Percentiles rank a stretch among this genome's conserved stretches.
Conservation (phyloP, 1,139 yeast genomes). For the Nakaseomyces sp. region DNA sequence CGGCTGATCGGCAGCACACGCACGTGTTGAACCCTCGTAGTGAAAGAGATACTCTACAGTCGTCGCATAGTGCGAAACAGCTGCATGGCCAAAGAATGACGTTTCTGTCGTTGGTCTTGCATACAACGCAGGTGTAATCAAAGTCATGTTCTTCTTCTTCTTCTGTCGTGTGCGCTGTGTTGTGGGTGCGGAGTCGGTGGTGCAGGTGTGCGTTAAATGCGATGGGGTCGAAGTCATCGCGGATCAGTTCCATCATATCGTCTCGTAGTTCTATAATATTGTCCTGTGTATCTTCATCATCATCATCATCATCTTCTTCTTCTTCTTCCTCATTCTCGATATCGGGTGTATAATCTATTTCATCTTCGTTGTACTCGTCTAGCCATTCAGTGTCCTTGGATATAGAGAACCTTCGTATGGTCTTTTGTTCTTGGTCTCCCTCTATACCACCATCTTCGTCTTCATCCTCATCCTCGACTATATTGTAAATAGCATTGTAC, state of each 20-base stretch:
- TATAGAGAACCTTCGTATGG: background rate
- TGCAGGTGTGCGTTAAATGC: background rate
- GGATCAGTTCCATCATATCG: background rate
- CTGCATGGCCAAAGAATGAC: conserved; percentile 6
- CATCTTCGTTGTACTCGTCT: background rate
- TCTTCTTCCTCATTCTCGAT: background rate
- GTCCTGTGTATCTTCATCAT: background rate
- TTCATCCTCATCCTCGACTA: background rate
- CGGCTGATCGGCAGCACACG: conserved; percentile 4
- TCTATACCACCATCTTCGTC: background rate
- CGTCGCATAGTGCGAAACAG: conserved; percentile 6
- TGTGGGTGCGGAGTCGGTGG: background rate
- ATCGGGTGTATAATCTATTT: background rate
- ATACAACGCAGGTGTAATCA: conserved; percentile 3
- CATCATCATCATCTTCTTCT: background rate
- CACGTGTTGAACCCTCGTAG: conserved; percentile 6
- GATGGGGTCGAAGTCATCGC: conserved; percentile 1
- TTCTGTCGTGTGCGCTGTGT: background rate
- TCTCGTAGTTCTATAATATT: background rate
- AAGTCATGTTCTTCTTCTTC: background rate
- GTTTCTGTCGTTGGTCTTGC: conserved; percentile 1
- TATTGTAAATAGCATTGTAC: background rate
- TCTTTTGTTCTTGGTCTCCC: background rate
- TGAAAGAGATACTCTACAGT: conserved; percentile 3
- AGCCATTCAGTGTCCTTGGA: conserved; percentile 1